Evolutionary conservation across 1,139 yeast genomes (phyloP), one percentile per base, ranked within the genome.

Genomic region (Geotrichum restrictum): DNA sequence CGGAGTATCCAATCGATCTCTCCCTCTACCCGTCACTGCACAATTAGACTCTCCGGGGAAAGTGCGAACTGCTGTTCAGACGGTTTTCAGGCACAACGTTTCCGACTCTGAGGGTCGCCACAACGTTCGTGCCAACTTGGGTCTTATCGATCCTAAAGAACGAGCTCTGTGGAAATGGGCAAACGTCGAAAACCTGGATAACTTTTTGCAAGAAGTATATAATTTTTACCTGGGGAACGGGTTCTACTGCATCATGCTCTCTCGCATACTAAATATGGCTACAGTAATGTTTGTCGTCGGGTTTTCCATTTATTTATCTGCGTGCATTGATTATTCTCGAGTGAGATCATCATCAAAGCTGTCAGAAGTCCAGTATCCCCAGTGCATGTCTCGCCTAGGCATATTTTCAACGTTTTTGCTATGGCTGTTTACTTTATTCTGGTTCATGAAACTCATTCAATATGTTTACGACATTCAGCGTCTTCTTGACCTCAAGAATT

Each of bases 111-210:
- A 43, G 22, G 21, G 38, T n/a, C 45, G 46, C 4, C 38, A 40
- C 24, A 22, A 18, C 3, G 42, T 22, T 1, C 41, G 52, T 16
- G 24, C 48, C 16, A 48, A 48, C 13, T 18, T 51, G 8, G 49
- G 53, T 13, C 19, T 49, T 11, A 65, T 64, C 72, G 59, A 78
- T 56, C 81, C 95, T 0, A 80, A 78, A 59, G 97, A 91, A 65
- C 72, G 91, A 49, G 96, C 98, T 0, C 73, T 87, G 41, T 93
- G 96, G 86, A 77, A 88, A 55, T 94, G 98, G 98, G 95, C 98
- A 1, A 93, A 93, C 62, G 88, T 93, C 33, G 88, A 88, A 59
- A 91, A 93, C 66, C 77, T 93, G 69, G 98, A 93, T 68, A 79
- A 82, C 48, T 93, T 93, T 62, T 73, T 93, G 29, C 80, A 81